phyloP scores from a whole-genome alignment of 306 rosid species.

The Fagus crenata region DNA sequence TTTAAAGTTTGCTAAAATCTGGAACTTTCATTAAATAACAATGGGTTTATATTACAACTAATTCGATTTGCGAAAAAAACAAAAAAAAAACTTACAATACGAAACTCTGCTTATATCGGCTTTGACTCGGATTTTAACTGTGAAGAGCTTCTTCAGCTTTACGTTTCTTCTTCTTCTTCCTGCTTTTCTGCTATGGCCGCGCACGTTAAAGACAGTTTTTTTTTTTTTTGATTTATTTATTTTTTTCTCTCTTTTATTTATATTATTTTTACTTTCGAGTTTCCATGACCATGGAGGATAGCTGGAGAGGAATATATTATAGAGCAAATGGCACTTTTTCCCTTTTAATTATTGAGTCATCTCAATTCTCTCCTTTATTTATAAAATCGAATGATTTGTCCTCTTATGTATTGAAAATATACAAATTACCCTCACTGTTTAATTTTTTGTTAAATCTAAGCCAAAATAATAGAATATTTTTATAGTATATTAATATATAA shows the following conservation, averaged over 20 bases:
- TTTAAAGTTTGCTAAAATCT: not conserved
- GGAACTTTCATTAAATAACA: not conserved
- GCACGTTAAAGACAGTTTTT: not conserved
- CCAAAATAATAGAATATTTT: too few relatives aligned
- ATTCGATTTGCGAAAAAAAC: not conserved
- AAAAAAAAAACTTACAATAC: not conserved
- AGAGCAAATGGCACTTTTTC: too few relatives aligned
- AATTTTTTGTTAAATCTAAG: too few relatives aligned
- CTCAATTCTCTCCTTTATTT: too few relatives aligned
- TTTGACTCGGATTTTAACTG: not conserved
- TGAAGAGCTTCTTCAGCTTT: not conserved
- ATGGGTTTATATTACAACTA: not conserved
- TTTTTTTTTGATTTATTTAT: not conserved
- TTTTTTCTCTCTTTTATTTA: not conserved
- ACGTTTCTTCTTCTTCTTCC: constrained; percentile 21
- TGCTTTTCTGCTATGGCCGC: constrained; percentile 1
- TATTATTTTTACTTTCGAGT: not conserved
- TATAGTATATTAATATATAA: too few relatives aligned
- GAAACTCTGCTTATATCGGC: not conserved
- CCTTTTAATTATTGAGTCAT: too few relatives aligned
- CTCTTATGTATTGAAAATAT: too few relatives aligned
- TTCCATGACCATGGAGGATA: not conserved
- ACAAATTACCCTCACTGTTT: too few relatives aligned
- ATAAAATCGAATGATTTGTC: too few relatives aligned
- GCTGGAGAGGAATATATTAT: too few relatives aligned